These are phyloP conservation scores for Cudoniella acicularis DNA, from an alignment of 495 filamentous ascomycete genomes.

Conservation along the genomic window DNA sequence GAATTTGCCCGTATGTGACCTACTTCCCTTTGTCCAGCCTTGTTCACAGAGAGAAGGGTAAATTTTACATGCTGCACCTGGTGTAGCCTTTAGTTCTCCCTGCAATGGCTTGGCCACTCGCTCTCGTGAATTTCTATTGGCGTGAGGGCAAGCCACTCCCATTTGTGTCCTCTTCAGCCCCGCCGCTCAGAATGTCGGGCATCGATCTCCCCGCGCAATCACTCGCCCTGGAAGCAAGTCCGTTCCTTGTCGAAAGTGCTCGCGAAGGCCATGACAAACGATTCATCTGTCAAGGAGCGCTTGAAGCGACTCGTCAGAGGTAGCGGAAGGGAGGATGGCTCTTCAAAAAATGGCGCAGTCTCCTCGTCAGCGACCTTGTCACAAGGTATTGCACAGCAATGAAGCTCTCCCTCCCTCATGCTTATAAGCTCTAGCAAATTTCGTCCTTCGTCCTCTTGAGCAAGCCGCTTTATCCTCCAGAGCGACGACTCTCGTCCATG, in stretches of 20 bases:
- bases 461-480: constrained; percentile 8
- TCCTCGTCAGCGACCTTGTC: constrained; percentile 4
- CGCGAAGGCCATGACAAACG: constrained; percentile 1
- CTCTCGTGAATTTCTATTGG: not conserved
- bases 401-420: constrained; percentile 8
- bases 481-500: not conserved
- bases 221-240: constrained; percentile 5
- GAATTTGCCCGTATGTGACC: too few relatives aligned
- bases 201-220: constrained; percentile 2
- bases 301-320: constrained; percentile 4
- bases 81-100: not conserved
- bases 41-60: too few relatives aligned
- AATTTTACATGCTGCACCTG: too few relatives aligned
- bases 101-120: not conserved
- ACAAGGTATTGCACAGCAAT: constrained; percentile 7
- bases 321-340: not conserved
- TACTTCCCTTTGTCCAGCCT: too few relatives aligned
- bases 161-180: not conserved
- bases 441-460: constrained; percentile 6
- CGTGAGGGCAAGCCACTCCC: not conserved
- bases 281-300: constrained; percentile 11
- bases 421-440: constrained; percentile 10
- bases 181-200: not conserved
- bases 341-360: constrained; percentile 5
- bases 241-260: constrained; percentile 9